A percentile compares a stretch with the other conserved stretches of the same genome.
phyloP scores from a whole-genome alignment of 768 basidiomycete genomes.

The Auricularia sp. region DNA sequence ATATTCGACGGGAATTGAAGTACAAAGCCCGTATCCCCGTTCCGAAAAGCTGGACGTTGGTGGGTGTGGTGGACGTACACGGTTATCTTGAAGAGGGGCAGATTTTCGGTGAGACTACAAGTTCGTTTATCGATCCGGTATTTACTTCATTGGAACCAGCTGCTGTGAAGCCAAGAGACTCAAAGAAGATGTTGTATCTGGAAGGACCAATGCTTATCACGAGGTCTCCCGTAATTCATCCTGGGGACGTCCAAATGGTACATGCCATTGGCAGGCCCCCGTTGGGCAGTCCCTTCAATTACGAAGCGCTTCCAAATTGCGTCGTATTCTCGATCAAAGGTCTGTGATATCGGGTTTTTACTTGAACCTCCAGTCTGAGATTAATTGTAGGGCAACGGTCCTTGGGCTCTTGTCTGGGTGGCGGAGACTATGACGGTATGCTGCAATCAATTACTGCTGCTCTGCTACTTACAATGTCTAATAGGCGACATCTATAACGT shows the following conservation, averaged over 20 bases:
- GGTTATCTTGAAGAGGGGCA: conserved; percentile 40
- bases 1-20: conserved; percentile 58
- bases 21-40: conserved; percentile 58
- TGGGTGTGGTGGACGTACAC: conserved; percentile 63
- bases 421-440: conserved; percentile 57
- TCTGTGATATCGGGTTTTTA: conserved; percentile 26
- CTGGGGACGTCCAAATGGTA: conserved; percentile 56
- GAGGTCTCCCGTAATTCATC: conserved; percentile 60
- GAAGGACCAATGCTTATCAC: conserved; percentile 48
- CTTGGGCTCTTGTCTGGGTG: conserved; percentile 42
- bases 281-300: conserved; percentile 38
- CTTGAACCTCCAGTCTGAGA: not conserved
- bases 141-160: too few relatives aligned
- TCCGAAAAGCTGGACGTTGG: conserved; percentile 52
- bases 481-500: conserved; percentile 41
- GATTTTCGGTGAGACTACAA: conserved; percentile 40
- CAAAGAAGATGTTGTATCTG: conserved; percentile 32
- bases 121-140: too few relatives aligned
- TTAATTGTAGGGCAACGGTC: not conserved
- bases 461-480: too few relatives aligned
- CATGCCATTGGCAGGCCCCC: conserved; percentile 53
- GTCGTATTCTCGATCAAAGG: conserved; percentile 32
- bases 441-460: too few relatives aligned
- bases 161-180: conserved; percentile 27
- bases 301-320: conserved; percentile 21